Percentiles rank a stretch among this genome's conserved stretches.
Conservation (phyloP, 352 stramenopile species). For the Globisporangium canariense region DNA sequence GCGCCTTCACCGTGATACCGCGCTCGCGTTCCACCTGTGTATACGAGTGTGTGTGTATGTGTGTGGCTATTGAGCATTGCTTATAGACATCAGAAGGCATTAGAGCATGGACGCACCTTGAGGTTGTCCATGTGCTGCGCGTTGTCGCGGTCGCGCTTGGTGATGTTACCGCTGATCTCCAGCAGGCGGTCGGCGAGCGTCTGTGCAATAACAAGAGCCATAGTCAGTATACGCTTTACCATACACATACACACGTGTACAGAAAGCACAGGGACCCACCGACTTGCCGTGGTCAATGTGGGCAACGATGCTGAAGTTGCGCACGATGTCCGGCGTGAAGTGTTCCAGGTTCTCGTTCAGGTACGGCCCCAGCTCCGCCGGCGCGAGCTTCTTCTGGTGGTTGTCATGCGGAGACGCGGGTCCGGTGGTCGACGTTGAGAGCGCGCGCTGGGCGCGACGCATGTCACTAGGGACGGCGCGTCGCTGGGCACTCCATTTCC, state of each 20-base stretch:
- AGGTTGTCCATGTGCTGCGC: conserved; percentile 92
- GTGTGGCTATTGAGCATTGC: background rate
- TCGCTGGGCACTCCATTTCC: background rate
- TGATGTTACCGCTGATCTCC: conserved; percentile 89
- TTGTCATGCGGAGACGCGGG: conserved; percentile 13
- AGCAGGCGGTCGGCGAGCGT: conserved; percentile 90
- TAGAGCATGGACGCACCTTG: conserved; percentile 32
- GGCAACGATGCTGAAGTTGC: conserved; percentile 90
- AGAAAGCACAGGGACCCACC: conserved; percentile 31
- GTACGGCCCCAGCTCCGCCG: conserved; percentile 54
- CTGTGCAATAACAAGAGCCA: conserved; percentile 22
- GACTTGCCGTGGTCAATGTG: conserved; percentile 92
- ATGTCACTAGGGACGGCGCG: background rate
- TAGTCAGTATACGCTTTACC: background rate
- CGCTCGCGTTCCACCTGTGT: conserved; percentile 93
- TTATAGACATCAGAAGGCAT: background rate
- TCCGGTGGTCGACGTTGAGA: background rate
- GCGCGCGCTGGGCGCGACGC: background rate
- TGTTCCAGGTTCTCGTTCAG: conserved; percentile 54
- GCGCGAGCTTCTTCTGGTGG: conserved; percentile 31
- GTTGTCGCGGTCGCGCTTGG: conserved; percentile 74
- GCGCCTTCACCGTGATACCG: conserved; percentile 99
- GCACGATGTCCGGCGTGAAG: conserved; percentile 73
- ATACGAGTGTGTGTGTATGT: background rate
- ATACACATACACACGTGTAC: background rate